These are phyloP conservation scores for Candida wancherniae DNA, from an alignment of 805 yeast genomes.

Conservation along the genomic window DNA sequence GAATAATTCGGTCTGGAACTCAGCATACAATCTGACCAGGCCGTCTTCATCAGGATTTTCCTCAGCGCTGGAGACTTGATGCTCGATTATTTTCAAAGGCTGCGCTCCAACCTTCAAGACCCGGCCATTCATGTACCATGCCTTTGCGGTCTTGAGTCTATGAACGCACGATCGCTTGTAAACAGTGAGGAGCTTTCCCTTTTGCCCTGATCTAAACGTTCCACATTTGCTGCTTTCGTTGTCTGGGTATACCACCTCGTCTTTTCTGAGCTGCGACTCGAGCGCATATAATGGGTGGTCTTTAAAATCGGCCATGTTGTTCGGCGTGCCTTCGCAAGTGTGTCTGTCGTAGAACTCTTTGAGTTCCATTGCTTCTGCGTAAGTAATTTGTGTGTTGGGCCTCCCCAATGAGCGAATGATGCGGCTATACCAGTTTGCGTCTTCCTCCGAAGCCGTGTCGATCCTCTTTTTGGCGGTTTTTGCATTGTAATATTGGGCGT, in stretches of 20 bases:
- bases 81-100: conserved; percentile 42
- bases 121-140: conserved; percentile 84
- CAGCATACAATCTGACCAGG: conserved; percentile 59
- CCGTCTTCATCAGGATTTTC: conserved; percentile 51
- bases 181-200: conserved; percentile 45
- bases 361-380: conserved; percentile 51
- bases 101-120: conserved; percentile 65
- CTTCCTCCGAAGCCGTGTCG: conserved; percentile 48
- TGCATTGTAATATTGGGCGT: conserved; percentile 65
- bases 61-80: conserved; percentile 19
- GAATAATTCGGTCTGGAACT: conserved; percentile 69
- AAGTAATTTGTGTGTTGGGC: conserved; percentile 19
- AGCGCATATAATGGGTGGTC: conserved; percentile 84
- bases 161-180: conserved; percentile 65
- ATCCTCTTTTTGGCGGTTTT: conserved; percentile 72
- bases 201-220: conserved; percentile 43
- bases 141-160: conserved; percentile 63
- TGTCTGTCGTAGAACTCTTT: conserved; percentile 60
- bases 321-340: conserved; percentile 81
- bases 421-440: conserved; percentile 56
- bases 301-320: conserved; percentile 72
- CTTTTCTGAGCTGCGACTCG: conserved; percentile 65
- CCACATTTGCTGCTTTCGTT: conserved; percentile 61
- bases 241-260: conserved; percentile 67
- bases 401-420: conserved; percentile 35